Percentiles rank a stretch among this genome's conserved stretches.
These are phyloP conservation scores for Rhinocladiella mackenziei DNA, from an alignment of 2,329 filamentous ascomycete species.

Conservation along the genomic window DNA sequence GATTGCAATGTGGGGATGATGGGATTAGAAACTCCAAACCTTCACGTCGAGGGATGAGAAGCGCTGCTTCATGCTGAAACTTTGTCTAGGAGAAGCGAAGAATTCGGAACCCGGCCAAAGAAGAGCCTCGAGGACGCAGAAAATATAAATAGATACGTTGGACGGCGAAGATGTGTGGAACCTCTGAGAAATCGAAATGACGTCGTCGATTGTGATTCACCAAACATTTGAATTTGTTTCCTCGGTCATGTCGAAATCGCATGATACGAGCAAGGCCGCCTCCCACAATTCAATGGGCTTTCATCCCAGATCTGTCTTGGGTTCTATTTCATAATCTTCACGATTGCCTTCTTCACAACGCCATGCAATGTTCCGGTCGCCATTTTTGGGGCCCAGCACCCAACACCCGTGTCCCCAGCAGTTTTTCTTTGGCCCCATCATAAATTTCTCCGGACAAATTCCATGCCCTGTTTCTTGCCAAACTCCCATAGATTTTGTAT, in stretches of 20 bases:
- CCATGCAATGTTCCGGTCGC: conserved; percentile 8
- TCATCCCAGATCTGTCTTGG: too few relatives aligned
- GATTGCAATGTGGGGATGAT: neutral
- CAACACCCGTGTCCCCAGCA: too few relatives aligned
- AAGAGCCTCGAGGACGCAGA: neutral
- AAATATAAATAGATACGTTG: too few relatives aligned
- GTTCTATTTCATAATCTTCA: conserved; percentile 10
- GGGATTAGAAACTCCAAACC: conserved; percentile 35
- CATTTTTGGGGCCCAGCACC: neutral
- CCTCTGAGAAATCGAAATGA: conserved; percentile 4
- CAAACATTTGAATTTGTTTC: neutral
- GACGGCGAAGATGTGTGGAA: neutral
- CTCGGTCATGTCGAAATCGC: too few relatives aligned
- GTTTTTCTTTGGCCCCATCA: too few relatives aligned
- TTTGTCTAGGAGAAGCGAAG: neutral
- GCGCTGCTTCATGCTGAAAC: conserved; percentile 53
- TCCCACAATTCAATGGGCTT: too few relatives aligned
- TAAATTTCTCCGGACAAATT: conserved; percentile 71
- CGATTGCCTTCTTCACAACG: conserved; percentile 7
- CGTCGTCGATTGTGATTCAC: conserved; percentile 13
- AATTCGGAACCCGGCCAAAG: neutral
- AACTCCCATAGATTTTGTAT: conserved; percentile 91
- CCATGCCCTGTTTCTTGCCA: conserved; percentile 84
- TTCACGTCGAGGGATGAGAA: conserved; percentile 57
- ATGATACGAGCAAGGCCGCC: conserved; percentile 2